Evolutionary conservation across 164 flowering plant species (phyloP), one percentile per base, ranked within the genome.

Genomic region (Chimonanthus praecox): DNA sequence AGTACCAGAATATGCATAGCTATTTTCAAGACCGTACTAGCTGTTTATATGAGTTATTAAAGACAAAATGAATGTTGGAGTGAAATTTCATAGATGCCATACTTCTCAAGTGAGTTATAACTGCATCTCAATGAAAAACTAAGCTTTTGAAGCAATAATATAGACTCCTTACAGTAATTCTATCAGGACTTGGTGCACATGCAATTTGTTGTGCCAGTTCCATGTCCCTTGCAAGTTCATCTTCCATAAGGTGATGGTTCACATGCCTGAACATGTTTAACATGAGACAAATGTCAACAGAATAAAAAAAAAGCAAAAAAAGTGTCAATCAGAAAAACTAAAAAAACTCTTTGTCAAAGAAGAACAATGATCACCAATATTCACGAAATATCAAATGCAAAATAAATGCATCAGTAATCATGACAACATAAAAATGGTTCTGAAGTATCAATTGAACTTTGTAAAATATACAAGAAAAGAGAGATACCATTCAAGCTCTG

Each of bases 401-500:
- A 3, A 68, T 47, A 4, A 6, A 8, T 54, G 15, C 60, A 15
- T 54, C 15, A 68, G 49, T 44, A 11, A 46, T 46, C 15, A 11
- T 68, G 7, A 68, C 16, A 11, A 46, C 20, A 20, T 13, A 45
- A 49, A 3, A 7, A 68, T n/a, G 18, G 21, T 16, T 21, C 16
- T 50, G 11, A 4, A 44, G 11, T 51, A 65, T 3, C 43, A 9
- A 51, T 15, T 51, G 46, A 3, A 48, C 51, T 46, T 15, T 33
- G 10, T 2, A 33, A 13, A 51, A 33, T 13, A 6, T 9, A 33
- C 7, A 45, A 11, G 4, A 3, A 62, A 21, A 67, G 44, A 49
- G 45, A 15, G 11, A 33, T 79, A 87, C 92, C 88, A 73, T 72
- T 88, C 82, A 3, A 87, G 73, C 66, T 88, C 79, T n/a, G 74